Evolutionary conservation across 2,329 filamentous ascomycete species (phyloP), one percentile per base, ranked within the genome.

Genomic region (Hymenoscyphus occultus): DNA sequence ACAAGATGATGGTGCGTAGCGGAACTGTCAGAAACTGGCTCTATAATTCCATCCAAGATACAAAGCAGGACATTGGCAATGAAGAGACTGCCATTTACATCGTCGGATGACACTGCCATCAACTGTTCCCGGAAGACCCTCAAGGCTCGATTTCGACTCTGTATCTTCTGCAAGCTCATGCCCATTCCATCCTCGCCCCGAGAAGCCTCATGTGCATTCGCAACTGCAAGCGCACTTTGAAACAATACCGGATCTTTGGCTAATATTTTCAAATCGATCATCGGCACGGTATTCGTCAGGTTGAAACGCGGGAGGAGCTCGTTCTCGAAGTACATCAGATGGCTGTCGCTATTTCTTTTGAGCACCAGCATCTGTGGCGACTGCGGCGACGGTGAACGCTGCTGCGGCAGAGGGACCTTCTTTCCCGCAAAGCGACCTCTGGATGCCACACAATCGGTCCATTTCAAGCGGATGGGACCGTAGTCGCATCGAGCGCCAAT

Each of bases 61-160:
- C 80, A 80, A 0, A 81, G 75, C 0, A 81, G 68, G 0, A 81
- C 72, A 31, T 81, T 80, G 2, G 78, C 78, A 31, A 80, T 77
- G 0, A 81, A 74, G 1, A 80, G 65, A 2, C 77, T 75, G 0
- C 74, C 73, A 10, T 76, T 74, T 1, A 74, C 68, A 13, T 71
- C 67, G 9, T 74, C 68, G 19, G 76, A 77, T 31, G 74, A 77
- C 0, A 70, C 72, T 32, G 75, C 73, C 0, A 76, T 73, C 63
- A 78, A 71, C 7, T 77, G 73, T 72, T 76, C 5, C 72, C 76
- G 12, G 73, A 74, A 69, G 71, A 78, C 64, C 74, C 74, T 40
- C 66, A 76, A 0, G 61, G 70, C 22, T 67, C 71, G 59, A 70
- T 72, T 74, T 28, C 72, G 68, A 57, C 70, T 71, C 35, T 74